Percentiles rank a stretch among this genome's conserved stretches.
phyloP scores from a whole-genome alignment of 176 grass and related monocot species.

The Chloris gayana region DNA sequence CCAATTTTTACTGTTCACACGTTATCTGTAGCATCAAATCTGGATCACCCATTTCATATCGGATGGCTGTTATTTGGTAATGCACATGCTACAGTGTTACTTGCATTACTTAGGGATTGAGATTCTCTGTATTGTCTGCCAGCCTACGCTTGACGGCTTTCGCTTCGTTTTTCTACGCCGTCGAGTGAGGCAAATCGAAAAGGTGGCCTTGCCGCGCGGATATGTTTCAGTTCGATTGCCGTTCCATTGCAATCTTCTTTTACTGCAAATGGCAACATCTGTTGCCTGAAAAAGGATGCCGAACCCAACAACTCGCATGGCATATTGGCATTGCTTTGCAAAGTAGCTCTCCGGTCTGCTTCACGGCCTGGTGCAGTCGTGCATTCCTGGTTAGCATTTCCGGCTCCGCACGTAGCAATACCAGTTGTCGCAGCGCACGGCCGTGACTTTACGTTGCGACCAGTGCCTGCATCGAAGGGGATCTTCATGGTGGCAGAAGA shows the following conservation, averaged over 20 bases:
- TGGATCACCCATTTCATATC: too few relatives aligned
- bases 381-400: background rate
- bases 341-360: background rate
- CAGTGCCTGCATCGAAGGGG: slow-evolving; percentile 5
- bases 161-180: background rate
- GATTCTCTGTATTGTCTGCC: too few relatives aligned
- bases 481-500: slow-evolving; percentile 13
- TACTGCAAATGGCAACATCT: background rate
- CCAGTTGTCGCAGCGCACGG: slow-evolving; percentile 31
- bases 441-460: slow-evolving; percentile 10
- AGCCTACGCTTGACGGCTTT: slow-evolving; percentile 4
- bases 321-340: background rate
- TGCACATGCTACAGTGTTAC: too few relatives aligned
- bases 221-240: background rate
- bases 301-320: background rate
- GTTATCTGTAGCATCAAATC: too few relatives aligned
- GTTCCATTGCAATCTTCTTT: background rate
- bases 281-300: background rate
- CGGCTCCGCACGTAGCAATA: background rate
- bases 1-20: too few relatives aligned
- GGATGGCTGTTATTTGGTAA: too few relatives aligned
- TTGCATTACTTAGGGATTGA: too few relatives aligned
- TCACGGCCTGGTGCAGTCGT: background rate
- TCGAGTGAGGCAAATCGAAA: slow-evolving; percentile 1
- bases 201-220: background rate